Conservation (phyloP, 306 rosid genomes). For the Lathyrus sativus region DNA sequence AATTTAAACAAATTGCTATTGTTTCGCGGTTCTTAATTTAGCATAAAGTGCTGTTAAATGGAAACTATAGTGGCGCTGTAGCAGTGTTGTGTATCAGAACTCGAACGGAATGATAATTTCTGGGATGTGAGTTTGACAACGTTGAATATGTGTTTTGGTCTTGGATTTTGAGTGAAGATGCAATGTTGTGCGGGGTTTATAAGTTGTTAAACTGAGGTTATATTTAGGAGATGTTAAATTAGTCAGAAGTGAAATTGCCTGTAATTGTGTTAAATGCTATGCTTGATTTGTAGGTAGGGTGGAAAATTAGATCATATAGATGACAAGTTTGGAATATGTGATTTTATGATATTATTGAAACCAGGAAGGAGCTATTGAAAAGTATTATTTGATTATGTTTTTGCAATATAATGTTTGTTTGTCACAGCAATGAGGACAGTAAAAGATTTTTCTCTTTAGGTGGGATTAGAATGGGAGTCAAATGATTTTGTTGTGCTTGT, state of each 20-base stretch:
- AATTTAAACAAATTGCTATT: background rate
- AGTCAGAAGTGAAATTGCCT: constrained; percentile 4
- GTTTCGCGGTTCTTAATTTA: background rate
- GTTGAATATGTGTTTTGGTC: background rate
- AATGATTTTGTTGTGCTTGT: background rate
- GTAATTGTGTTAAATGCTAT: background rate
- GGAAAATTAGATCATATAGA: background rate
- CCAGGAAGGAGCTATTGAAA: background rate
- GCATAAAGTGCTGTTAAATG: background rate
- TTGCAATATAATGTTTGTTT: background rate
- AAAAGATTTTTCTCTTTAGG: background rate
- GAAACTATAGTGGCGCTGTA: background rate
- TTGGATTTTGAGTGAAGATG: constrained; percentile 11
- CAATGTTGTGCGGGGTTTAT: background rate
- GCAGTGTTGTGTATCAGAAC: background rate
- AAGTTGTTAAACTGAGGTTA: constrained; percentile 10
- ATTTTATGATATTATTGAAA: constrained; percentile 26
- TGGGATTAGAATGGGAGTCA: background rate
- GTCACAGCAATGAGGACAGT: background rate
- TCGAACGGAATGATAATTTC: background rate
- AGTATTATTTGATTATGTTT: constrained; percentile 6
- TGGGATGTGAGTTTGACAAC: background rate
- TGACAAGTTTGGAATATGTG: constrained; percentile 10
- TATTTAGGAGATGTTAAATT: background rate
- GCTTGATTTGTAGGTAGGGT: constrained; percentile 1